Evolutionary conservation across 768 basidiomycete species (phyloP).

Genomic region (Imleria badia): DNA sequence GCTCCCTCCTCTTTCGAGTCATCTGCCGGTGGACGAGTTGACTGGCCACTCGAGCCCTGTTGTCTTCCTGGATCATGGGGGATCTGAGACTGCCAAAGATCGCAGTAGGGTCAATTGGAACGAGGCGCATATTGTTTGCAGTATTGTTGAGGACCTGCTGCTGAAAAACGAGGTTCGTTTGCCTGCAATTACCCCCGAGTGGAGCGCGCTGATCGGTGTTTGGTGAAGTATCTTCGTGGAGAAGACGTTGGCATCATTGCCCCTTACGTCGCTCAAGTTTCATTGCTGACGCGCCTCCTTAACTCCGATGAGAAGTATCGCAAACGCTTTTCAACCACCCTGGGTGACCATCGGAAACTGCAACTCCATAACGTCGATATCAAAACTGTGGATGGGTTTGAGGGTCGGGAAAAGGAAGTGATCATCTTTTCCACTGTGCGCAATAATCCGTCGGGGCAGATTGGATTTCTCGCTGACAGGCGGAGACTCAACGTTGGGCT

Average conservation of each 20-base stretch:
- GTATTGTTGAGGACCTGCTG: constrained; percentile 81
- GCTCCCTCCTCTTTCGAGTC: constrained; percentile 59
- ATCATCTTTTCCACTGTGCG: constrained; percentile 91
- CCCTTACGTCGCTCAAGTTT: constrained; percentile 87
- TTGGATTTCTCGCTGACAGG: constrained; percentile 88
- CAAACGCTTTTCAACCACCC: constrained; percentile 52
- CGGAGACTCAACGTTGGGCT: constrained; percentile 88
- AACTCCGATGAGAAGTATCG: constrained; percentile 52
- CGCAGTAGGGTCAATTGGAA: constrained; percentile 75
- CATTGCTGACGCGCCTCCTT: constrained; percentile 66
- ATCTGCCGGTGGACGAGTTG: constrained; percentile 39
- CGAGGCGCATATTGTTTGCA: constrained; percentile 76
- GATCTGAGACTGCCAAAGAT: constrained; percentile 63
- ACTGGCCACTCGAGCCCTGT: constrained; percentile 55
- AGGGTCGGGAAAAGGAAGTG: constrained; percentile 90
- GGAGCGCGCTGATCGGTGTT: constrained; percentile 7
- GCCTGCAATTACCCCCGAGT: background rate
- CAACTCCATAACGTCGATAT: constrained; percentile 74
- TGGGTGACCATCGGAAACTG: constrained; percentile 66
- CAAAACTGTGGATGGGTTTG: constrained; percentile 93
- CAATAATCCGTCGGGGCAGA: constrained; percentile 71
- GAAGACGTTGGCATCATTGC: constrained; percentile 89
- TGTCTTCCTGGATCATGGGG: constrained; percentile 80
- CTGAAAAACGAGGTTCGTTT: constrained; percentile 65
- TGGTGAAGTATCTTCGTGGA: constrained; percentile 55